These are phyloP conservation scores for Lathyrus oleraceus DNA, from an alignment of 306 rosid species.

Conservation along the genomic window DNA sequence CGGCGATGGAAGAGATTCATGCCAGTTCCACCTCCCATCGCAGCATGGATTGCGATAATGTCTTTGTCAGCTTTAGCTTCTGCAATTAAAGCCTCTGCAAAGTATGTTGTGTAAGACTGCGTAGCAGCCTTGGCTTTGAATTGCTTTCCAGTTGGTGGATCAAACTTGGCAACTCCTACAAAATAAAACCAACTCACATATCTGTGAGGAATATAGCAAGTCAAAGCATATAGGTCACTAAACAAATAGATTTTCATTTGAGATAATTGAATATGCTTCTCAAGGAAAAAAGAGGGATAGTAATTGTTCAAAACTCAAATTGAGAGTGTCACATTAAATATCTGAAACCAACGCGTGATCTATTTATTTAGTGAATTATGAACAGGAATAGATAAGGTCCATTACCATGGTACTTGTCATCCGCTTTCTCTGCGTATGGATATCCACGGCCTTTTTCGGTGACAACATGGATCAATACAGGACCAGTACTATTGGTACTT, in stretches of 20 bases:
- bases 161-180: slow-evolving; percentile 89
- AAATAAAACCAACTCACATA: slow-evolving; percentile 31
- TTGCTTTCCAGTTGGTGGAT: slow-evolving; percentile 89
- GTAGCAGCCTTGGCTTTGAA: slow-evolving; percentile 66
- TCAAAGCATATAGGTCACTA: slow-evolving; percentile 3
- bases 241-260: background rate
- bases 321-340: slow-evolving; percentile 2
- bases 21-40: slow-evolving; percentile 99
- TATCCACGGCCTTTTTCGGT: slow-evolving; percentile 98
- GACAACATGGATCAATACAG: slow-evolving; percentile 85
- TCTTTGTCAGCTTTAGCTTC: slow-evolving; percentile 90
- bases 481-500: slow-evolving; percentile 83
- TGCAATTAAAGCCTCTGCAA: slow-evolving; percentile 95
- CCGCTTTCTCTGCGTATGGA: slow-evolving; percentile 92
- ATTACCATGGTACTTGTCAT: slow-evolving; percentile 93
- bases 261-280: slow-evolving; percentile 22
- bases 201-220: slow-evolving; percentile 19
- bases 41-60: slow-evolving; percentile 92
- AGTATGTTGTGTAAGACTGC: slow-evolving; percentile 87
- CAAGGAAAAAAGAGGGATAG: slow-evolving; percentile 16
- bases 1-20: slow-evolving; percentile 89
- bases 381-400: background rate
- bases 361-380: slow-evolving; percentile 8
- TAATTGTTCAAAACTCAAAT: slow-evolving; percentile 5
- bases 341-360: background rate